Conservation (phyloP, 108 stramenopile genomes). For the Cylindrotheca fusiformis region DNA sequence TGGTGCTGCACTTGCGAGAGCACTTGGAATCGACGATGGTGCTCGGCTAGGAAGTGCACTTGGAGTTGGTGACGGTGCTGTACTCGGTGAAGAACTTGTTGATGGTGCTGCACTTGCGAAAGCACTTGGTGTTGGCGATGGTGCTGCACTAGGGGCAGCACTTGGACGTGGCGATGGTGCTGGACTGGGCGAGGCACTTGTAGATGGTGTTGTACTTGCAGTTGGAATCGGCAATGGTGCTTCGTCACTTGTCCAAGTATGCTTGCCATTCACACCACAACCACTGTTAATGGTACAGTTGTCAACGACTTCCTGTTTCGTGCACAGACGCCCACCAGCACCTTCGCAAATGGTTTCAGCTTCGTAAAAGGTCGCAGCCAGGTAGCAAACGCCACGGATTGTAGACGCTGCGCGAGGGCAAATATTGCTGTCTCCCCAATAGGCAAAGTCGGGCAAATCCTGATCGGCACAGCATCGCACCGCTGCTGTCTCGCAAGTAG, state of each 20-base stretch:
- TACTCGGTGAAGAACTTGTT: no score
- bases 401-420: neutral
- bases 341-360: neutral
- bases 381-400: neutral
- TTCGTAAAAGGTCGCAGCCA: neutral
- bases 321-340: neutral
- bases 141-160: neutral
- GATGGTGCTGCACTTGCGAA: no score
- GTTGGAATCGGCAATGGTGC: no score
- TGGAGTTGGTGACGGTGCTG: no score
- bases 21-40: no score
- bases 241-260: neutral
- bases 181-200: neutral
- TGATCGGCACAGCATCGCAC: neutral
- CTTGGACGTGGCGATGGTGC: neutral
- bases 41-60: no score
- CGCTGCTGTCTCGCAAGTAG: neutral
- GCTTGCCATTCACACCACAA: neutral
- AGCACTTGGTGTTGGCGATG: no score
- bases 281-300: neutral
- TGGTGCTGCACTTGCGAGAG: no score
- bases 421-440: neutral
- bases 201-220: no score
- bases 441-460: neutral
- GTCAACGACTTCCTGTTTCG: neutral